Conservation (phyloP, 192 early-diverging fungal genomes). For the Podila horticola region DNA sequence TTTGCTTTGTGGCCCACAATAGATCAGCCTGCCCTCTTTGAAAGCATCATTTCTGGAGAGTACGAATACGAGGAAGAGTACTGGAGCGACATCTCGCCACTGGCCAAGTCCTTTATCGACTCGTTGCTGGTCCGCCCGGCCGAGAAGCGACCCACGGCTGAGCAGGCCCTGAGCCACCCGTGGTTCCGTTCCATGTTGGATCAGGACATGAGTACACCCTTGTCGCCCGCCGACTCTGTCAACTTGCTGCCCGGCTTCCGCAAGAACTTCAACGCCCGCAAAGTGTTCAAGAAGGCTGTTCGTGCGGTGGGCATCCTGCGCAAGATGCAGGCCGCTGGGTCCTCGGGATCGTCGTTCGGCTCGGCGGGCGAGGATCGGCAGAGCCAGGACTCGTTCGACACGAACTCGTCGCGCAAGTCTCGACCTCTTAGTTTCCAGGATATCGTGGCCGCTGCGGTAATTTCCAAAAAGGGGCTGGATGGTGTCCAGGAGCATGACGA, state of each 20-base stretch:
- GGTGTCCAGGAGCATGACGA: neutral
- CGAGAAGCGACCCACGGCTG: conserved; percentile 76
- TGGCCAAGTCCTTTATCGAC: conserved; percentile 81
- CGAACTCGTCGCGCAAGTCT: neutral
- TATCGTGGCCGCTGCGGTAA: neutral
- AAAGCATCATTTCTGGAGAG: conserved; percentile 72
- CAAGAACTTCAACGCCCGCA: conserved; percentile 46
- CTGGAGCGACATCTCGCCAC: conserved; percentile 85
- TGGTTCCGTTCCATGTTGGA: conserved; percentile 73
- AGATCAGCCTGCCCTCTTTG: conserved; percentile 71
- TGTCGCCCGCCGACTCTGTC: conserved; percentile 33
- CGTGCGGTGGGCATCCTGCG: conserved; percentile 28
- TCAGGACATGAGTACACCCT: conserved; percentile 26
- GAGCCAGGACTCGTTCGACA: neutral
- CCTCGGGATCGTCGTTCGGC: neutral
- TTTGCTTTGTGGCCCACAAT: neutral
- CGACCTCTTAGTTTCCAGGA: neutral
- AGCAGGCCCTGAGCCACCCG: conserved; percentile 84
- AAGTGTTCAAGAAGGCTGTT: conserved; percentile 45
- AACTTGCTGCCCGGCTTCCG: conserved; percentile 35
- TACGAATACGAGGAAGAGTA: conserved; percentile 79
- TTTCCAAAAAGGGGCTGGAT: neutral
- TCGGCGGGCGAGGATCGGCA: neutral
- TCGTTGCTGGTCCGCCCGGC: conserved; percentile 75
- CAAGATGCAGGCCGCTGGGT: conserved; percentile 27